Conservation (phyloP, 2,329 filamentous ascomycete genomes). For the Exophiala phaeomuriformis region DNA sequence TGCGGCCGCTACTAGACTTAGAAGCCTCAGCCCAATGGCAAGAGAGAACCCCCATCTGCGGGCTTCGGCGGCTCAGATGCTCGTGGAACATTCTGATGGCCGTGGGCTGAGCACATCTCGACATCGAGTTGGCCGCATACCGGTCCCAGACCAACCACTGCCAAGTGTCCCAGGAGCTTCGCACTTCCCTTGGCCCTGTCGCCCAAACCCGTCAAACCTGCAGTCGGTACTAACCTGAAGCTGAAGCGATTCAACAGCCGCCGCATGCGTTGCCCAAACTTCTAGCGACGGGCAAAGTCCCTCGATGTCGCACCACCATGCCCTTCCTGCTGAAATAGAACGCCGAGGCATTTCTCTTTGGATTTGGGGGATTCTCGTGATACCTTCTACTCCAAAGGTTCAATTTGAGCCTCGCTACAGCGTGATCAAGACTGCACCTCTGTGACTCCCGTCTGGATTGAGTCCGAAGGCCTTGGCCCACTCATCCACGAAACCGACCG, state of each 20-base stretch:
- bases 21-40: neutral
- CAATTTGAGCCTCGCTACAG: too few relatives aligned
- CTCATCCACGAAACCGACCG: too few relatives aligned
- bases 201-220: neutral
- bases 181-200: neutral
- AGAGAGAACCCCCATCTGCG: slow-evolving; percentile 18
- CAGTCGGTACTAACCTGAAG: neutral
- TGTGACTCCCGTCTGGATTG: too few relatives aligned
- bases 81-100: slow-evolving; percentile 21
- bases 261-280: neutral
- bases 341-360: too few relatives aligned
- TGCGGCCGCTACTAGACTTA: neutral
- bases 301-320: too few relatives aligned
- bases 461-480: too few relatives aligned
- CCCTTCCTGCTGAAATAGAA: too few relatives aligned
- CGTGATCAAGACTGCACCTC: too few relatives aligned
- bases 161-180: neutral
- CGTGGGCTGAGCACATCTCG: slow-evolving; percentile 15
- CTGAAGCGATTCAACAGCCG: neutral
- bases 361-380: too few relatives aligned
- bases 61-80: slow-evolving; percentile 29
- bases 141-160: neutral
- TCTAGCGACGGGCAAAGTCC: neutral
- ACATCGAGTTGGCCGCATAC: neutral
- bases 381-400: too few relatives aligned